These are phyloP conservation scores for Scytalidium sp. DNA, from an alignment of 2,329 filamentous ascomycete species.

Conservation along the genomic window DNA sequence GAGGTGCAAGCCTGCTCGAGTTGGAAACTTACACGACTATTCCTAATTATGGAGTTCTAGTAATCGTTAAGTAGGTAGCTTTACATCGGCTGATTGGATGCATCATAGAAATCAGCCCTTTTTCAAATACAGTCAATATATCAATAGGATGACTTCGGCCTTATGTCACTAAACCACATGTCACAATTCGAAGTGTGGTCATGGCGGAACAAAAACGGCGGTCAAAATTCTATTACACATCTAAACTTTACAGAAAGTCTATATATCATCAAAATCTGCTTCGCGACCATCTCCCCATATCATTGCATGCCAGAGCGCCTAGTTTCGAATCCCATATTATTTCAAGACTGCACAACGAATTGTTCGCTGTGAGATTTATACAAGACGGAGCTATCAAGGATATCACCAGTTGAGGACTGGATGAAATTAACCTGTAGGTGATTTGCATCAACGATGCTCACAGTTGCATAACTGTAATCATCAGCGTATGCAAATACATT, in stretches of 20 bases:
- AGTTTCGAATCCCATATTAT: too few relatives aligned
- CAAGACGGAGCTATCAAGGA: slow-evolving; percentile 45
- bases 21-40: slow-evolving; percentile 21
- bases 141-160: too few relatives aligned
- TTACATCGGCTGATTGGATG: not conserved
- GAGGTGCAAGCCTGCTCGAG: slow-evolving; percentile 20
- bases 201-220: too few relatives aligned
- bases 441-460: slow-evolving; percentile 43
- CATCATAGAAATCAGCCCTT: not conserved
- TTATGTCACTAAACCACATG: too few relatives aligned
- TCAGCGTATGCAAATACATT: slow-evolving; percentile 48
- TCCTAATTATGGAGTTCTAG: slow-evolving; percentile 21
- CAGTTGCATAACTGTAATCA: slow-evolving; percentile 49
- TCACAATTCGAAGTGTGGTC: too few relatives aligned
- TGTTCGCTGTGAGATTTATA: slow-evolving; percentile 44
- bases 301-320: too few relatives aligned
- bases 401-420: slow-evolving; percentile 42
- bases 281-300: too few relatives aligned
- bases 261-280: too few relatives aligned
- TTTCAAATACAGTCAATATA: too few relatives aligned
- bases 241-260: too few relatives aligned
- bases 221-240: too few relatives aligned
- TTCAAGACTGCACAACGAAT: slow-evolving; percentile 46
- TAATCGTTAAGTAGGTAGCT: slow-evolving; percentile 16
- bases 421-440: slow-evolving; percentile 50